Conservation (phyloP, 129 eudicot genomes). For the Helichrysum umbraculigerum region DNA sequence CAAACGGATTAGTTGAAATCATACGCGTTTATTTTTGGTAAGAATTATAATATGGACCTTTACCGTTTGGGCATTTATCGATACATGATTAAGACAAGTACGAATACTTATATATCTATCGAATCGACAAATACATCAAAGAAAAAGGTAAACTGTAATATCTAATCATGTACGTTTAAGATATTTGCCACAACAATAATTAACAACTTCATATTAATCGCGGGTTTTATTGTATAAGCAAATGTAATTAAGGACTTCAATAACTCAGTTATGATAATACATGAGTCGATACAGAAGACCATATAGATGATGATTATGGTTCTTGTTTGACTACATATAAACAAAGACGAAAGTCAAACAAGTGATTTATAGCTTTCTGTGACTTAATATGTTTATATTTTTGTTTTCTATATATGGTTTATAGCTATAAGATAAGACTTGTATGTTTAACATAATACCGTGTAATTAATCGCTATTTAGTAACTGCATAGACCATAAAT, state of each 20-base stretch:
- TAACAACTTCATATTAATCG: slow-evolving; percentile 12
- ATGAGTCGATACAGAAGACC: slow-evolving; percentile 28
- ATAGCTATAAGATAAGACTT: slow-evolving; percentile 29
- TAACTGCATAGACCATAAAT: slow-evolving; percentile 84
- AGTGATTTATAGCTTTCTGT: neutral
- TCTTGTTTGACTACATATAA: slow-evolving; percentile 41
- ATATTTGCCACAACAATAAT: no score
- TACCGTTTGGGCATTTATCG: neutral
- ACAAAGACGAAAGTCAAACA: slow-evolving; percentile 41
- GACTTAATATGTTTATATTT: slow-evolving; percentile 12
- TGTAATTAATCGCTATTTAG: slow-evolving; percentile 58
- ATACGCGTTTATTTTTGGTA: neutral
- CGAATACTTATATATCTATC: slow-evolving; percentile 1
- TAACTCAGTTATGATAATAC: slow-evolving; percentile 33
- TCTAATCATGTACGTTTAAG: neutral
- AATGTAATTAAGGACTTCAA: slow-evolving; percentile 29
- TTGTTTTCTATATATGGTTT: slow-evolving; percentile 20
- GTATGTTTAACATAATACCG: slow-evolving; percentile 12
- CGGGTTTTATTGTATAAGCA: slow-evolving; percentile 36
- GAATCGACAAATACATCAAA: neutral
- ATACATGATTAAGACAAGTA: slow-evolving; percentile 1
- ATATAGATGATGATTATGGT: slow-evolving; percentile 22
- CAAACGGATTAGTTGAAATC: slow-evolving; percentile 15
- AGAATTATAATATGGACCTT: neutral
- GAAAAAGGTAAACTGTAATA: neutral